phyloP scores from a whole-genome alignment of 179 eudicot species.

The Spinacia oleracea region DNA sequence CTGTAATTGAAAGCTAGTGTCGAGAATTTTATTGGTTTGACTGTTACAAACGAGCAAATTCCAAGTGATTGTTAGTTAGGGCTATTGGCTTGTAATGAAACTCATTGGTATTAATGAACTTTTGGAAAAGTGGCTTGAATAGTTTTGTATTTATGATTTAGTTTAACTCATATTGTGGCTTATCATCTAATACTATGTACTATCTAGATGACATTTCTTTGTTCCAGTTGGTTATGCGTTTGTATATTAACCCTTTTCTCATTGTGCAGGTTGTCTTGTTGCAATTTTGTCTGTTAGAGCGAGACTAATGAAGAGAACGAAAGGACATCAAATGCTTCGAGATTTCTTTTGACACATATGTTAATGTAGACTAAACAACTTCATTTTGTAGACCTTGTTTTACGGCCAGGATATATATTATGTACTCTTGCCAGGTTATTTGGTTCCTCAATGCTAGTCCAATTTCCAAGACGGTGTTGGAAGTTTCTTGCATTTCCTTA shows the following conservation, averaged over 20 bases:
- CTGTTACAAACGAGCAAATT: background rate
- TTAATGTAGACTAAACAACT: constrained; percentile 15
- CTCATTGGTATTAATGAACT: too few relatives aligned
- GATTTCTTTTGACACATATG: constrained; percentile 1
- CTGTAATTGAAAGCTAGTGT: background rate
- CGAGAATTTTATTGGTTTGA: background rate
- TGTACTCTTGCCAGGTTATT: background rate
- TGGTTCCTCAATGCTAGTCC: background rate
- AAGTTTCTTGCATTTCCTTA: background rate
- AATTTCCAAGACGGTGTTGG: background rate
- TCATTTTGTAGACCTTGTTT: constrained; percentile 10
- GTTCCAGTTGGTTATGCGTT: background rate
- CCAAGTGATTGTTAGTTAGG: background rate
- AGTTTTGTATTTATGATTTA: too few relatives aligned
- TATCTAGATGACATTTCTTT: background rate
- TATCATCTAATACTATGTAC: background rate
- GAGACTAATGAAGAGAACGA: constrained; percentile 15
- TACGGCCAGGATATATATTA: background rate
- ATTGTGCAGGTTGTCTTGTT: constrained; percentile 17
- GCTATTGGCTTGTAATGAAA: background rate
- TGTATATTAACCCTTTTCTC: background rate
- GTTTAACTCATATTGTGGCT: background rate
- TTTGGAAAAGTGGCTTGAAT: background rate
- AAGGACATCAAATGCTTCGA: constrained; percentile 7
- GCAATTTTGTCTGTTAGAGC: constrained; percentile 2